Base-by-base conservation (phyloP, 1,139 yeast species). In the Yamadazyma oceani region DNA sequence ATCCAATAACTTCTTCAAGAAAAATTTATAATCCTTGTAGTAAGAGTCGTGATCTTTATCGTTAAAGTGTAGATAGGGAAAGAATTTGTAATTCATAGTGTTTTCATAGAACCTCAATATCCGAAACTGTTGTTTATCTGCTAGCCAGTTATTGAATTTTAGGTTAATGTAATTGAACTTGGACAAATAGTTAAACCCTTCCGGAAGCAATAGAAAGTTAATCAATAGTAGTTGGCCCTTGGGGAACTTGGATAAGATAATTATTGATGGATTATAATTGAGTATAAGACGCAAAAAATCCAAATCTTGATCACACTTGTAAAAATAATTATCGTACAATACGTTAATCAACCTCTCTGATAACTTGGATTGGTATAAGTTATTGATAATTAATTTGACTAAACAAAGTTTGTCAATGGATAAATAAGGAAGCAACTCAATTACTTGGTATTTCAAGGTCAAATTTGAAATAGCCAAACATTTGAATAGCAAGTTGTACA, bases 1-100 rank as follows among this genome's bases (percentile, higher is more conserved):
- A 37, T 83, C 76, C 0, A 89, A 82, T 34, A 90, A 64, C 50
- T 83, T 85, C 32, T 88, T 87, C 57, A 87, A 87, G 51, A 90
- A 86, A 54, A 34, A 42, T 15, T 41, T 34, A 29, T 49, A 49
- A 3, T 44, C 46, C n/a, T 49, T 41, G 10, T 36, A 37, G 11
- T 9, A 15, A 8, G 30, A 16, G 9, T 27, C 30, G 4, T 13
- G 28, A 10, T 26, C 16, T 6, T 8, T 9, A 8, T 38, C 35
- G 12, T 28, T 36, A 23, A 44, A 36, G 30, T 49, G 44, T 27
- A 47, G 38, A 36, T 53, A 62, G 0, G 73, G 74, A 32, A 57
- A 62, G 22, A 66, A 52, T 9, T 50, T 31, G 14, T 35, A 31
- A 16, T 38, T 44, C 15, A 49, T 26, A 14, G 38, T 34, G 16